Evolutionary conservation across 1,284 basidiomycete species (phyloP).

Genomic region (Puccinia horiana): DNA sequence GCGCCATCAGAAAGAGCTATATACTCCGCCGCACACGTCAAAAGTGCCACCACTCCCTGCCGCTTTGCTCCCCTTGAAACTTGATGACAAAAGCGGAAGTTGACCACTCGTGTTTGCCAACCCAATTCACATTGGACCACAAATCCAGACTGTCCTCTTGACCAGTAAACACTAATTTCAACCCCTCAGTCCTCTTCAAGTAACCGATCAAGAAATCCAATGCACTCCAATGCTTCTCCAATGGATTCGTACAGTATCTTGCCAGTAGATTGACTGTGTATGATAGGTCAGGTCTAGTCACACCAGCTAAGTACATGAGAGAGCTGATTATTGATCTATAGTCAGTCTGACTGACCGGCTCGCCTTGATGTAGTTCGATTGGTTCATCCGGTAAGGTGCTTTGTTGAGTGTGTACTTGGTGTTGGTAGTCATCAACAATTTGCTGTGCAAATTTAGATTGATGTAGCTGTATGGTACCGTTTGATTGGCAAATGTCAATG

Average conservation of each 20-base stretch:
- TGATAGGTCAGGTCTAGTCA: not conserved
- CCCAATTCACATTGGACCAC: slow-evolving; percentile 21
- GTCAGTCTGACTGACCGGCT: not conserved
- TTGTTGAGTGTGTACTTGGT: too few relatives aligned
- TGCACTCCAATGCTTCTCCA: not conserved
- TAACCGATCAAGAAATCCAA: slow-evolving; percentile 14
- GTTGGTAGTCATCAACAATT: not conserved
- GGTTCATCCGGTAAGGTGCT: not conserved
- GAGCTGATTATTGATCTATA: slow-evolving; percentile 4
- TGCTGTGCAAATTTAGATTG: not conserved
- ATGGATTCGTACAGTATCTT: not conserved
- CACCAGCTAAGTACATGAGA: slow-evolving; percentile 3
- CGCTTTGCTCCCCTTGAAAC: not conserved
- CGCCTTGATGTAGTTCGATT: not conserved
- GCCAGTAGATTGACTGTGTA: slow-evolving; percentile 13
- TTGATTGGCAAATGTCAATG: not conserved
- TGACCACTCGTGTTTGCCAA: slow-evolving; percentile 19
- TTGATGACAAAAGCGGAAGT: slow-evolving; percentile 11
- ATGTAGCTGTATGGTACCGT: not conserved
- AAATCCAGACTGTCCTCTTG: not conserved
- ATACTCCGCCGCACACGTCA: not conserved
- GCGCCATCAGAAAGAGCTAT: not conserved
- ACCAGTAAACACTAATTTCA: not conserved
- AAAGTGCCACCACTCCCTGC: not conserved
- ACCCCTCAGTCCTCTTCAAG: not conserved